Evolutionary conservation across 2,329 filamentous ascomycete genomes (phyloP).

Genomic region (Cladosporium cucumerinum): DNA sequence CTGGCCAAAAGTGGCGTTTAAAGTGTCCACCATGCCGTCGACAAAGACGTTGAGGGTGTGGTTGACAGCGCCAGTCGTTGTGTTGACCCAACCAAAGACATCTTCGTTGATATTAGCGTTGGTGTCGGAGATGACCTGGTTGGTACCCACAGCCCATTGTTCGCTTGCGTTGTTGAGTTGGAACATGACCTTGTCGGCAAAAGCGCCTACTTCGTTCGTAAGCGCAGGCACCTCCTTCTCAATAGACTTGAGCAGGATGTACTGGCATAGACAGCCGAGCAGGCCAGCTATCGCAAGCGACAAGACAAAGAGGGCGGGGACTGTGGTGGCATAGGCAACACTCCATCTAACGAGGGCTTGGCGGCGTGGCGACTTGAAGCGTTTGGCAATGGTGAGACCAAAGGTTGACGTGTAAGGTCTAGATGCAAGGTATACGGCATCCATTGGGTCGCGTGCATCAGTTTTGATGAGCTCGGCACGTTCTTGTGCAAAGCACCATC

Average conservation of each 20-base stretch:
- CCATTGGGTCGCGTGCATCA: slow-evolving; percentile 73
- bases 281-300: slow-evolving; percentile 78
- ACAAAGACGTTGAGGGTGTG: slow-evolving; percentile 80
- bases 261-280: slow-evolving; percentile 79
- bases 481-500: slow-evolving; percentile 70
- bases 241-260: slow-evolving; percentile 68
- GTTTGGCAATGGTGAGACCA: slow-evolving; percentile 67
- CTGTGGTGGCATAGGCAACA: slow-evolving; percentile 80
- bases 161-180: slow-evolving; percentile 69
- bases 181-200: slow-evolving; percentile 73
- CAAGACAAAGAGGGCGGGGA: slow-evolving; percentile 80
- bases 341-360: slow-evolving; percentile 78
- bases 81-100: slow-evolving; percentile 82
- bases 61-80: slow-evolving; percentile 78
- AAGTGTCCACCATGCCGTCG: slow-evolving; percentile 67
- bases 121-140: slow-evolving; percentile 64
- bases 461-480: slow-evolving; percentile 64
- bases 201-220: slow-evolving; percentile 69
- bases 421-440: slow-evolving; percentile 83
- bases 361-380: slow-evolving; percentile 60
- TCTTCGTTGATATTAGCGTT: slow-evolving; percentile 75
- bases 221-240: slow-evolving; percentile 74
- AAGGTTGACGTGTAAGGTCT: slow-evolving; percentile 70
- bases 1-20: slow-evolving; percentile 75
- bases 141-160: slow-evolving; percentile 73